phyloP scores from a whole-genome alignment of 2,329 filamentous ascomycete genomes.

The Phyllosticta citrichinensis region DNA sequence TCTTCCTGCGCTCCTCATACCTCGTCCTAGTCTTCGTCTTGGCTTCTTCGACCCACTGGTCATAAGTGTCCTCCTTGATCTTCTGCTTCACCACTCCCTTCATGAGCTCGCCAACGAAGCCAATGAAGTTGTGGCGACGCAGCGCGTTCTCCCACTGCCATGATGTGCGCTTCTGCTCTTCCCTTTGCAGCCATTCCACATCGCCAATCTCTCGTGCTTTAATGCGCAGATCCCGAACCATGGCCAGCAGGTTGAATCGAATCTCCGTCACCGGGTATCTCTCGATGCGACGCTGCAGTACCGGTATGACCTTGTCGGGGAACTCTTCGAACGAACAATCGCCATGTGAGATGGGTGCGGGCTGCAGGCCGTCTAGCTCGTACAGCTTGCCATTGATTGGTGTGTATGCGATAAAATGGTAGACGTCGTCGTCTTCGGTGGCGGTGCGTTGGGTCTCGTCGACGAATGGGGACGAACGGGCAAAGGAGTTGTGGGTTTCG shows the following conservation, averaged over 20 bases:
- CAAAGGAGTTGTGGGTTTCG: constrained; percentile 80
- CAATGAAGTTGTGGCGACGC: constrained; percentile 88
- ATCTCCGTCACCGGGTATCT: constrained; percentile 84
- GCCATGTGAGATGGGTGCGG: constrained; percentile 84
- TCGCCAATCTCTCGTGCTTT: constrained; percentile 76
- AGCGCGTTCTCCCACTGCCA: constrained; percentile 96
- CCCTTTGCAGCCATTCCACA: constrained; percentile 61
- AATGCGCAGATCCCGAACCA: constrained; percentile 73
- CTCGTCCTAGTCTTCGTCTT: constrained; percentile 46
- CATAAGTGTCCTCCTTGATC: constrained; percentile 59
- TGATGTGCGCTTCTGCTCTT: constrained; percentile 71
- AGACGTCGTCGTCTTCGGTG: constrained; percentile 76
- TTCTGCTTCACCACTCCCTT: constrained; percentile 75
- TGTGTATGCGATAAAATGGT: constrained; percentile 96
- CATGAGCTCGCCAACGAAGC: constrained; percentile 81
- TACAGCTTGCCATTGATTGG: constrained; percentile 71
- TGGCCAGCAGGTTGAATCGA: constrained; percentile 88
- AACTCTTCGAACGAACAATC: constrained; percentile 61
- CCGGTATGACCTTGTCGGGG: constrained; percentile 71
- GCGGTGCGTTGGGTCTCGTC: constrained; percentile 73
- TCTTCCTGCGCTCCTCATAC: constrained; percentile 36
- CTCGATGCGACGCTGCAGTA: constrained; percentile 72
- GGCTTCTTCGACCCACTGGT: constrained; percentile 62
- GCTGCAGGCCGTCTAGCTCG: constrained; percentile 91
- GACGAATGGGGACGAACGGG: constrained; percentile 77